A percentile compares a stretch with the other conserved stretches of the same genome.
These are phyloP conservation scores for Trametes cinnabarina DNA, from an alignment of 768 basidiomycete species.

Conservation along the genomic window DNA sequence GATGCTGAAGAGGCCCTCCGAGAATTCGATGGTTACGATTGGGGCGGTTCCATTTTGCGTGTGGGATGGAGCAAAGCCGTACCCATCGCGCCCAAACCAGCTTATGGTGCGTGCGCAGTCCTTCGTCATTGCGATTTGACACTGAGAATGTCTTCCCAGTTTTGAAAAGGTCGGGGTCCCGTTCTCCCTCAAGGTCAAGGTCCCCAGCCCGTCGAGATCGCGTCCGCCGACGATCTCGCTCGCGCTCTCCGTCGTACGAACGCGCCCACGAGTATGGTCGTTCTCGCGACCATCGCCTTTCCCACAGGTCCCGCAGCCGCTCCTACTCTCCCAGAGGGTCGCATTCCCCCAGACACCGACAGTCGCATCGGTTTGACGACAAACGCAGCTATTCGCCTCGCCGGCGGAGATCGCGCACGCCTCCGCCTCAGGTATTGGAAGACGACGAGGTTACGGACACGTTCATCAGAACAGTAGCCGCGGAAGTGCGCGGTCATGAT, in stretches of 20 bases:
- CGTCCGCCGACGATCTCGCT: conserved; percentile 41
- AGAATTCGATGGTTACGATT: conserved; percentile 90
- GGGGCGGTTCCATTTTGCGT: conserved; percentile 85
- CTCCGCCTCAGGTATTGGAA: conserved; percentile 39
- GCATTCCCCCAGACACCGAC: conserved; percentile 30
- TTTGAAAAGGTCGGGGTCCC: conserved; percentile 14
- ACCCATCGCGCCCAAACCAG: conserved; percentile 71
- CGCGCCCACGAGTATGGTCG: conserved; percentile 31
- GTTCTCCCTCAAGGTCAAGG: conserved; percentile 36
- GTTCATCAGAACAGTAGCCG: conserved; percentile 85
- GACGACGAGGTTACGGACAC: conserved; percentile 76
- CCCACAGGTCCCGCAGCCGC: conserved; percentile 35
- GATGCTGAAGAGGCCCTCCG: conserved; percentile 88
- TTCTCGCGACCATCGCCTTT: conserved; percentile 34
- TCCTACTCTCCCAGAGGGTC: conserved; percentile 34
- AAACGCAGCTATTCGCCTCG: conserved; percentile 49
- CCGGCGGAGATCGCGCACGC: conserved; percentile 32
- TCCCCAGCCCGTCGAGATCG: conserved; percentile 32
- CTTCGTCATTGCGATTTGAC: no score
- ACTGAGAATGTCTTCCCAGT: background rate
- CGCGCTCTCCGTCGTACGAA: conserved; percentile 44
- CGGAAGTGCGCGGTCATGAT: conserved; percentile 81
- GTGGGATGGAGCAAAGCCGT: conserved; percentile 99
- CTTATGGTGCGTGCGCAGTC: conserved; percentile 68
- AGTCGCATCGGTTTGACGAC: conserved; percentile 41